Percentiles rank a stretch among this genome's conserved stretches.
Conservation (phyloP, 768 basidiomycete species). For the Fistulinella prunicolor region DNA sequence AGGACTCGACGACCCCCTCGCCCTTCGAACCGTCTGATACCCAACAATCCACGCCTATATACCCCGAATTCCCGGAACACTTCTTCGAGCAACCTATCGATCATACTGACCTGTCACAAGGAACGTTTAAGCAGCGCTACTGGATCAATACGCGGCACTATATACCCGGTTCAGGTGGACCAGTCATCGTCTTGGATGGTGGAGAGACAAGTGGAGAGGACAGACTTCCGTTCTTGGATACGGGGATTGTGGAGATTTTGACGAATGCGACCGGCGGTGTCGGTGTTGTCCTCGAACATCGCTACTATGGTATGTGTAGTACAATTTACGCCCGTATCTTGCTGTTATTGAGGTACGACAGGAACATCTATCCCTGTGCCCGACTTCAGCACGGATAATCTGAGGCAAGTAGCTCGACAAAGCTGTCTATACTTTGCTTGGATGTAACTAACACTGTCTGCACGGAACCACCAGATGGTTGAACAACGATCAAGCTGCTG, state of each 20-base stretch:
- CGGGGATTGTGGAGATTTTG: slow-evolving; percentile 85
- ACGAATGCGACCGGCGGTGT: slow-evolving; percentile 83
- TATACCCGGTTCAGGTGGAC: slow-evolving; percentile 62
- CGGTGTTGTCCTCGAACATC: slow-evolving; percentile 88
- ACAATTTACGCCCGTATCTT: neutral
- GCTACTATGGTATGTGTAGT: slow-evolving; percentile 67
- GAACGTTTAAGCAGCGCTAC: slow-evolving; percentile 83
- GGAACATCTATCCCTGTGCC: slow-evolving; percentile 72
- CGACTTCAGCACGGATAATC: slow-evolving; percentile 77
- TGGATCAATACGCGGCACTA: slow-evolving; percentile 90
- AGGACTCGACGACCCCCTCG: slow-evolving; percentile 16
- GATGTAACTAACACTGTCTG: neutral
- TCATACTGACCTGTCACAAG: slow-evolving; percentile 59
- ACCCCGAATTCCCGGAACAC: slow-evolving; percentile 49
- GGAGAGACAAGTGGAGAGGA: slow-evolving; percentile 89
- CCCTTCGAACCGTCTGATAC: slow-evolving; percentile 5
- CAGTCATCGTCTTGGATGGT: slow-evolving; percentile 88
- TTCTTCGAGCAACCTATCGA: slow-evolving; percentile 87
- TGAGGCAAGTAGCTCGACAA: slow-evolving; percentile 47
- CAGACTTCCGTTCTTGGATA: slow-evolving; percentile 51
- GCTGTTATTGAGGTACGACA: slow-evolving; percentile 23
- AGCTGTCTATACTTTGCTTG: slow-evolving; percentile 4
- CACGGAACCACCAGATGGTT: slow-evolving; percentile 78
- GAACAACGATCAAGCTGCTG: slow-evolving; percentile 83
- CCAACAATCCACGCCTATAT: slow-evolving; percentile 6